Evolutionary conservation across 1,284 basidiomycete genomes (phyloP).

Genomic region (Flammula alnicola): DNA sequence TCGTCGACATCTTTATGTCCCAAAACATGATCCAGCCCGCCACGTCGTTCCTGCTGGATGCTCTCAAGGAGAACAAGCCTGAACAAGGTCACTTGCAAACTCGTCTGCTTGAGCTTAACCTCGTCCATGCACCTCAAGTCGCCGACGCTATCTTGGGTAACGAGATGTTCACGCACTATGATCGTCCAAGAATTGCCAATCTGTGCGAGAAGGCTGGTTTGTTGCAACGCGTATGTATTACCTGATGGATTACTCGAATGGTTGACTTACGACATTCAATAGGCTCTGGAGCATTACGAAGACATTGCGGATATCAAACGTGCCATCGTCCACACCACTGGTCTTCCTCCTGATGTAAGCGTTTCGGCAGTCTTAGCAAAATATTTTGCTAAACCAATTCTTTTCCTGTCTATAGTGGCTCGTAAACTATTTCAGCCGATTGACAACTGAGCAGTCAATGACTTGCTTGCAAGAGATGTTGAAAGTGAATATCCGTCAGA

Average conservation of each 20-base stretch:
- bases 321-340: slow-evolving; percentile 92
- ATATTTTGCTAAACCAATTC: neutral
- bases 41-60: slow-evolving; percentile 97
- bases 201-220: slow-evolving; percentile 98
- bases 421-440: slow-evolving; percentile 95
- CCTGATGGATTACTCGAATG: slow-evolving; percentile 2
- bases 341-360: slow-evolving; percentile 83
- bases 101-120: slow-evolving; percentile 97
- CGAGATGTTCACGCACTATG: slow-evolving; percentile 98
- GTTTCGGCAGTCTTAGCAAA: slow-evolving; percentile 10
- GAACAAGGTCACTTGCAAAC: slow-evolving; percentile 98
- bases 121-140: slow-evolving; percentile 97
- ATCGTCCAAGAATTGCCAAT: slow-evolving; percentile 96
- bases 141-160: slow-evolving; percentile 99
- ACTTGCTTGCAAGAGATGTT: slow-evolving; percentile 98
- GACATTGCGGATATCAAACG: slow-evolving; percentile 98
- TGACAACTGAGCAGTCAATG: slow-evolving; percentile 99
- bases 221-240: slow-evolving; percentile 77
- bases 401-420: slow-evolving; percentile 80
- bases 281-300: slow-evolving; percentile 99
- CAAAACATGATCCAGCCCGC: slow-evolving; percentile 99
- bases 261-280: slow-evolving; percentile 13
- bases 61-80: slow-evolving; percentile 98
- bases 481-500: slow-evolving; percentile 95
- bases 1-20: slow-evolving; percentile 99